Conservation (phyloP, 202 grass and related monocot genomes). For the Schoenoplectus tabernaemontani region DNA sequence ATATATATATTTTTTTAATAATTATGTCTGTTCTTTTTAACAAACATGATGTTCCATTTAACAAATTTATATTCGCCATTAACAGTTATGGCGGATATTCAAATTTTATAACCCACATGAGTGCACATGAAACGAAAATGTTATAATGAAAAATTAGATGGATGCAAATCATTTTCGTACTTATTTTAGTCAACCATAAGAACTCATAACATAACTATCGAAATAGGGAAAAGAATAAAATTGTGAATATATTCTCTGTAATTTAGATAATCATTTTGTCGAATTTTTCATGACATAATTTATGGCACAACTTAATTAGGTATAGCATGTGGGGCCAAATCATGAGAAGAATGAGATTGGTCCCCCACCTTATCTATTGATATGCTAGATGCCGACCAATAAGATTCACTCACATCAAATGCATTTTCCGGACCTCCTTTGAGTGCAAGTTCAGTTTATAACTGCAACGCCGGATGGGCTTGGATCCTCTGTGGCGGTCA, state of each 20-base stretch:
- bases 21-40: too few relatives aligned
- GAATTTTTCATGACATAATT: neutral
- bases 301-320: neutral
- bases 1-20: too few relatives aligned
- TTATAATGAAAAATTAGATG: too few relatives aligned
- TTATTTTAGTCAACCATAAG: neutral
- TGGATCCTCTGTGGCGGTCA: neutral
- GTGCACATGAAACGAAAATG: too few relatives aligned
- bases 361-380: constrained; percentile 3
- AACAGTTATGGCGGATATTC: too few relatives aligned
- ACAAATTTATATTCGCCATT: too few relatives aligned
- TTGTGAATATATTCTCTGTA: neutral
- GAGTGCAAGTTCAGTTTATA: constrained; percentile 13
- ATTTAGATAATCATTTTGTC: neutral
- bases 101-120: too few relatives aligned
- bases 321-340: neutral
- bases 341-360: neutral
- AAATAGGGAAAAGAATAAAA: neutral
- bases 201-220: neutral
- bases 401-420: constrained; percentile 18
- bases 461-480: neutral
- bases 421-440: constrained; percentile 10
- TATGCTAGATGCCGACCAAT: constrained; percentile 11
- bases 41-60: too few relatives aligned
- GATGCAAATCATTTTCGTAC: too few relatives aligned